Base-by-base conservation (phyloP, 257 asterid species). In the Misopates orontium region DNA sequence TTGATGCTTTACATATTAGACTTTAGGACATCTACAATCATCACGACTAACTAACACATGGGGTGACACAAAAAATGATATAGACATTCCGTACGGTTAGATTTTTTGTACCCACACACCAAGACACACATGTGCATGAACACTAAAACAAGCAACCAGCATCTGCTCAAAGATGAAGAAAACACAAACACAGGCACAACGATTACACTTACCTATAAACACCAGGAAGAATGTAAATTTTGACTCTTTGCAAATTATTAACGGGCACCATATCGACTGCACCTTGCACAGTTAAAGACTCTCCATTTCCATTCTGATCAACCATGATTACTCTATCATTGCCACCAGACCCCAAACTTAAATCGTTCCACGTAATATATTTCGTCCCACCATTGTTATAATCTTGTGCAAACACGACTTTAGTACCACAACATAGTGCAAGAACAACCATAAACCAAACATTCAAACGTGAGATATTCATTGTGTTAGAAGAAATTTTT, bases 241-340 rank as follows among this genome's bases (percentile, higher is more conserved):
- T 90, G 1, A 90, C 69, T 60, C 96, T 75, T 8, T 56, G 42
- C 0, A 19, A 25, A 62, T 86, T 90, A 55, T 71, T 31, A 14
- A 31, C 54, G 1, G 97, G 95, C 42, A 93, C 96, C 88, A 86
- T 55, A 65, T 90, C 89, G 1, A 93, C 67, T 0, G 95, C 99
- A 8, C 89, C 99, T 71, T 93, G 99, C 56, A 90, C 87, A 0
- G 96, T 93, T 1, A 32, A 7, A 0, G 91, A 83, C 72, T 90
- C 86, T 8, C 96, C 95, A 1, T 44, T 0, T 1, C 99, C 99
- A 1, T 67, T 67, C 57, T 55, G 36, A 70, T 82, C 88, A 44
- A 93, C 97, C 0, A 87, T 72, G 40, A 90, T 77, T 0, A 90
- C 67, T 55, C 45, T 32, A 4, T 54, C 32, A n/a, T 8, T 23